Evolutionary conservation across 1,139 yeast genomes (phyloP).

Genomic region (Saccharomyces hybrid): DNA sequence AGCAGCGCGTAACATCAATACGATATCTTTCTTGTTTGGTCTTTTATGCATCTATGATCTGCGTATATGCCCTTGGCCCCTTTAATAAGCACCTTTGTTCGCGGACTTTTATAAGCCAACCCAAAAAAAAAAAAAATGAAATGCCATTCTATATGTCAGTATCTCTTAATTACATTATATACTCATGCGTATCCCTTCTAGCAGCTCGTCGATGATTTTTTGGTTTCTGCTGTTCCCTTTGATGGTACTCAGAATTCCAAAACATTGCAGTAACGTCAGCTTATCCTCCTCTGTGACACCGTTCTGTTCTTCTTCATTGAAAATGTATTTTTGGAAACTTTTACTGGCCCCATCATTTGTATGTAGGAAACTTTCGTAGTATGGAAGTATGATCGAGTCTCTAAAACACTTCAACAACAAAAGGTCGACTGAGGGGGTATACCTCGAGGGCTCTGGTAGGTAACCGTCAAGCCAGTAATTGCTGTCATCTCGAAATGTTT

Average conservation of each 20-base stretch:
- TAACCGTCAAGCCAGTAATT: conserved; percentile 24
- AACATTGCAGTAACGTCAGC: conserved; percentile 44
- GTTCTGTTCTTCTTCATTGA: conserved; percentile 25
- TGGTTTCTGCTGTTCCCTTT: conserved; percentile 47
- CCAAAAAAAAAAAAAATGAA: background rate
- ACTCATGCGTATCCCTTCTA: conserved; percentile 25
- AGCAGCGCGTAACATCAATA: background rate
- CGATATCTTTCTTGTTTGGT: background rate
- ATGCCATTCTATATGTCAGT: too few species aligned
- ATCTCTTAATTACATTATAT: conserved; percentile 8
- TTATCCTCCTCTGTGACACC: conserved; percentile 27
- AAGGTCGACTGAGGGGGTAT: conserved; percentile 31
- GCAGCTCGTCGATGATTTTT: conserved; percentile 40
- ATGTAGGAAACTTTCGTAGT: conserved; percentile 34
- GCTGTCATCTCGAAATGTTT: conserved; percentile 12
- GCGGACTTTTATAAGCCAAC: background rate
- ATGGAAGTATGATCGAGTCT: conserved; percentile 40
- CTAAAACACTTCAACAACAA: conserved; percentile 38
- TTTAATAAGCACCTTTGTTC: background rate
- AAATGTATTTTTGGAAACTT: conserved; percentile 21
- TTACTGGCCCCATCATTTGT: conserved; percentile 22
- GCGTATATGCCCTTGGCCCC: background rate
- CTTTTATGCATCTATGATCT: background rate
- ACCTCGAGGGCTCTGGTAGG: conserved; percentile 30
- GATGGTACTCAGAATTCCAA: conserved; percentile 44